These are phyloP conservation scores for Orbilia ellipsospora DNA, from an alignment of 2,329 filamentous ascomycete genomes.

Conservation along the genomic window DNA sequence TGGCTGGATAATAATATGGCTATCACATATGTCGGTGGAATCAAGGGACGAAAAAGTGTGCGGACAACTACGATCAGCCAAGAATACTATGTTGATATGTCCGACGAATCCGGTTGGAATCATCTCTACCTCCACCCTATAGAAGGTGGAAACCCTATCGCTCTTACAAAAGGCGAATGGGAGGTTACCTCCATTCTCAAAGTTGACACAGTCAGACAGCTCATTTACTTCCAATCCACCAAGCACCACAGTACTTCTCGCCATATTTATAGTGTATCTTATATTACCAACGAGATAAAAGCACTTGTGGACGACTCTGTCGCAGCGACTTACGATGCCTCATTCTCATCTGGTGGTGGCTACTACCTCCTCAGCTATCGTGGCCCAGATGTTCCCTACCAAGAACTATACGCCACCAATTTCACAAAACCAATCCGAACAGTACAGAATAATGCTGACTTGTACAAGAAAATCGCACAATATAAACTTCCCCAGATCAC, in stretches of 20 bases:
- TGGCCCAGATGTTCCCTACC: conserved; percentile 76
- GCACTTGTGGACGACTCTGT: conserved; percentile 72
- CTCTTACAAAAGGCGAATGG: conserved; percentile 74
- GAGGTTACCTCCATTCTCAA: conserved; percentile 72
- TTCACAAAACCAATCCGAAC: conserved; percentile 69
- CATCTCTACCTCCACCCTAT: conserved; percentile 75
- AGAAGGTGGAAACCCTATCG: conserved; percentile 67
- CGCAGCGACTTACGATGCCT: conserved; percentile 72
- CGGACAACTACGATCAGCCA: conserved; percentile 57
- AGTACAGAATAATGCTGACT: conserved; percentile 70
- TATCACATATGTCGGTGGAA: conserved; percentile 64
- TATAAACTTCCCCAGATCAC: conserved; percentile 74
- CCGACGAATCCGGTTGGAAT: conserved; percentile 73
- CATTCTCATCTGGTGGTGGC: conserved; percentile 71
- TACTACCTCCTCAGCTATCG: conserved; percentile 75
- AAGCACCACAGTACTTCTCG: conserved; percentile 74
- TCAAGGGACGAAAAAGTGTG: conserved; percentile 57
- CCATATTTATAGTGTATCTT: conserved; percentile 75
- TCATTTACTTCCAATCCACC: conserved; percentile 75
- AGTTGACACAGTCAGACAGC: conserved; percentile 68
- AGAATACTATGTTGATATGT: conserved; percentile 73
- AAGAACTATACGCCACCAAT: conserved; percentile 73
- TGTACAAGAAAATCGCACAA: conserved; percentile 68
- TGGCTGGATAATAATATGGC: conserved; percentile 69
- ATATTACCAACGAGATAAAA: conserved; percentile 66